A percentile compares a stretch with the other conserved stretches of the same genome.
Evolutionary conservation across 306 rosid species (phyloP).

Genomic region (Dalbergia cultrata): DNA sequence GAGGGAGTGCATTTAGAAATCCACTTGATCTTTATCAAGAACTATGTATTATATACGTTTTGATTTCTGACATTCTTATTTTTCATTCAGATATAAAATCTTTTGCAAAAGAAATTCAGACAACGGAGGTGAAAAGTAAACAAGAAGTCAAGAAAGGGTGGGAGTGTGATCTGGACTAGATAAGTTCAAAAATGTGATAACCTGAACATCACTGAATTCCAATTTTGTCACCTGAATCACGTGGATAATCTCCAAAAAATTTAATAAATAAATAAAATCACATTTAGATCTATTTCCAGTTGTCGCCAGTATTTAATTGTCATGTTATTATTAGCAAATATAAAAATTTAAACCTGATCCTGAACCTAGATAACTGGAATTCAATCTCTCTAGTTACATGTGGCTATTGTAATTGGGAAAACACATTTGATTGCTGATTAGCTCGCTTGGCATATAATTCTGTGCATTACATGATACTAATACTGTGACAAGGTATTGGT

Average conservation of each 20-base stretch:
- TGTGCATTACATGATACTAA: not conserved
- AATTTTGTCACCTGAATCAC: not conserved
- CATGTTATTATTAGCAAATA: no score
- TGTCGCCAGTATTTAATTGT: no score
- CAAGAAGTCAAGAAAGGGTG: not conserved
- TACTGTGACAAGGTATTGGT: no score
- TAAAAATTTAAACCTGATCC: no score
- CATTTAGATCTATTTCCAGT: not conserved
- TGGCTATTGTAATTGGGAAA: no score
- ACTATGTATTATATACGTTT: no score
- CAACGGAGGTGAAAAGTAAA: not conserved
- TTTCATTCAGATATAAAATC: not conserved
- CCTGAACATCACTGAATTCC: not conserved
- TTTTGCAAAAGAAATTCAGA: not conserved
- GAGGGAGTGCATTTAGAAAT: no score
- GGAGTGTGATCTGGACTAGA: not conserved
- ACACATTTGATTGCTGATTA: no score
- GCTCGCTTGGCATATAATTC: not conserved
- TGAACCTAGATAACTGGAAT: no score
- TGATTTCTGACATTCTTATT: not conserved
- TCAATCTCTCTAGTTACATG: no score
- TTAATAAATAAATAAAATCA: not conserved
- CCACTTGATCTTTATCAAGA: no score
- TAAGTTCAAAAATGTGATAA: not conserved
- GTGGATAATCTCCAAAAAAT: not conserved